phyloP scores from a whole-genome alignment of 225 moss, liverwort and hornwort genomes.

The Pseudisothecium myosuroides region DNA sequence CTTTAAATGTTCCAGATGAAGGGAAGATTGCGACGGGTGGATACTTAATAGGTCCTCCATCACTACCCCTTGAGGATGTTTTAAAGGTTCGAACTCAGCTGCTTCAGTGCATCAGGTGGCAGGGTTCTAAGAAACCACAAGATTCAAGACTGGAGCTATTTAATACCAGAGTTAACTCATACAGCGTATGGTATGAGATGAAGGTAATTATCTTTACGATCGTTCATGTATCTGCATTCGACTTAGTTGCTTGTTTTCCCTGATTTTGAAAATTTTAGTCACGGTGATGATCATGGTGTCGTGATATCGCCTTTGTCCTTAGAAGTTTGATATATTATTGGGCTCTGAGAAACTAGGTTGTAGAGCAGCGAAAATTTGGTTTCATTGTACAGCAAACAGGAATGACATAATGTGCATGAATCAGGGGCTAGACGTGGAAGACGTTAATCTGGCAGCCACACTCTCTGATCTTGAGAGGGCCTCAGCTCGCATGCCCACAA shows the following conservation, averaged over 20 bases:
- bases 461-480: constrained; percentile 82
- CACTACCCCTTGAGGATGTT: constrained; percentile 72
- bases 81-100: constrained; percentile 83
- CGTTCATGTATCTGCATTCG: background rate
- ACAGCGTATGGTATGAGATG: constrained; percentile 36
- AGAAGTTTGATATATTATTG: background rate
- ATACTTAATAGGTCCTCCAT: constrained; percentile 46
- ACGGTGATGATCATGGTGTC: background rate
- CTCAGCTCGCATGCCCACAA: constrained; percentile 83
- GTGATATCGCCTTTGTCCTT: background rate
- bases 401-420: constrained; percentile 5
- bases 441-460: constrained; percentile 59
- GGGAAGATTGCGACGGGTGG: constrained; percentile 30
- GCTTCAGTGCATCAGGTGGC: constrained; percentile 74
- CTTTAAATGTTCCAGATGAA: constrained; percentile 7
- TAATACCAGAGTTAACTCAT: constrained; percentile 38
- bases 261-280: background rate
- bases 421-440: constrained; percentile 49
- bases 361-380: background rate
- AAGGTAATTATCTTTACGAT: constrained; percentile 13
- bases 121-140: constrained; percentile 40
- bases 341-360: background rate
- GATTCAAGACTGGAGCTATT: constrained; percentile 51
- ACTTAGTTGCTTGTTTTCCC: background rate
- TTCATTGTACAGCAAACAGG: background rate